Percentiles rank a stretch among this genome's conserved stretches.
Conservation (phyloP, 2,329 filamentous ascomycete species). For the Alternaria sp. region DNA sequence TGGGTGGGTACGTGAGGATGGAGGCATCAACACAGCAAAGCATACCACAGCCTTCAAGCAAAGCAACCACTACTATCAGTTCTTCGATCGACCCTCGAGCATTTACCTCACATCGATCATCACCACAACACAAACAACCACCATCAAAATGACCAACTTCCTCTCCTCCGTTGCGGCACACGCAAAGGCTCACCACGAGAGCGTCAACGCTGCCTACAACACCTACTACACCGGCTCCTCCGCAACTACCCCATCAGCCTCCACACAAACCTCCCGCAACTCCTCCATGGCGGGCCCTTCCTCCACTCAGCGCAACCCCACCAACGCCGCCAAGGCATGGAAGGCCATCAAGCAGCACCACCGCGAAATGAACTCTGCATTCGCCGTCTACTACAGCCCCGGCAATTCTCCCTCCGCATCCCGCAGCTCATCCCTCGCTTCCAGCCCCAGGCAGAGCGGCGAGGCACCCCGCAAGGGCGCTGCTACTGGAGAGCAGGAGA, state of each 20-base stretch:
- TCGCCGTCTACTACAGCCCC: conserved; percentile 34
- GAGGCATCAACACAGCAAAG: conserved; percentile 13
- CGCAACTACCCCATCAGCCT: conserved; percentile 11
- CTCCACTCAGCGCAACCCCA: conserved; percentile 16
- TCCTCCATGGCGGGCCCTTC: conserved; percentile 22
- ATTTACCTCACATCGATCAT: conserved; percentile 2
- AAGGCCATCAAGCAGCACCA: conserved; percentile 41
- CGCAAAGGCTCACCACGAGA: conserved; percentile 42
- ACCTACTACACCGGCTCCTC: conserved; percentile 28
- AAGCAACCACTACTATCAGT: conserved; percentile 6
- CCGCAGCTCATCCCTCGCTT: conserved; percentile 10
- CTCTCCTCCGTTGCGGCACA: conserved; percentile 32
- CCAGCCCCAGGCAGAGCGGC: conserved; percentile 20
- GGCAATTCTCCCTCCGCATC: conserved; percentile 17
- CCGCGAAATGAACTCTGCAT: conserved; percentile 38
- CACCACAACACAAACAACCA: conserved; percentile 7
- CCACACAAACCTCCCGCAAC: conserved; percentile 23
- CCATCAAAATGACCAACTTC: conserved; percentile 31
- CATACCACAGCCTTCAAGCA: conserved; percentile 13
- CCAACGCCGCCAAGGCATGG: conserved; percentile 34
- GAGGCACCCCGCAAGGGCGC: conserved; percentile 15
- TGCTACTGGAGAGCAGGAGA: conserved; percentile 4
- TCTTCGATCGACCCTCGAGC: background rate
- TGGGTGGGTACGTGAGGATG: conserved; percentile 3
- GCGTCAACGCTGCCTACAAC: conserved; percentile 36